Evolutionary conservation across 2,329 filamentous ascomycete genomes (phyloP).

Genomic region (Arthrobotrys iridis): DNA sequence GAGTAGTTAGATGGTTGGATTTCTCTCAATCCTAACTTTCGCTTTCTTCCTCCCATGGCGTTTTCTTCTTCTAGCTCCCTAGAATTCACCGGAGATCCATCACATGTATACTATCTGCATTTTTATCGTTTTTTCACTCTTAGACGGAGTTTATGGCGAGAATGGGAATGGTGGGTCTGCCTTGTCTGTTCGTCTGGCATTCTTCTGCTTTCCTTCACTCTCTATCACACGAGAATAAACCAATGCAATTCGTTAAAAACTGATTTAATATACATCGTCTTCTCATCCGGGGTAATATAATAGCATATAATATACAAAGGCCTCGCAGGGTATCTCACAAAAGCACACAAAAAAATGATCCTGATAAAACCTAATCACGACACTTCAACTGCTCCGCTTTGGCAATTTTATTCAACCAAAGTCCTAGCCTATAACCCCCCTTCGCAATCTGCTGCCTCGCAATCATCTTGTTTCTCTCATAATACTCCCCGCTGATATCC

Average conservation of each 20-base stretch:
- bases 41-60: too few relatives aligned
- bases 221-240: not conserved
- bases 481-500: slow-evolving; percentile 73
- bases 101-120: not conserved
- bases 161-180: not conserved
- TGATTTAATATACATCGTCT: slow-evolving; percentile 1
- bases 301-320: not conserved
- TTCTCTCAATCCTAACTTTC: too few relatives aligned
- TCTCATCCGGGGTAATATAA: not conserved
- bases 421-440: slow-evolving; percentile 72
- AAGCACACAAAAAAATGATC: not conserved
- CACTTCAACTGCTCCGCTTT: slow-evolving; percentile 43
- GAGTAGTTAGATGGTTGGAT: slow-evolving; percentile 64
- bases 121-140: not conserved
- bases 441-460: slow-evolving; percentile 74
- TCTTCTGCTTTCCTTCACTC: not conserved
- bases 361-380: not conserved
- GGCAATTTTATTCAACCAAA: slow-evolving; percentile 72
- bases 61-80: not conserved
- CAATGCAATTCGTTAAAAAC: not conserved
- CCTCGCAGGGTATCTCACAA: slow-evolving; percentile 15
- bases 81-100: not conserved
- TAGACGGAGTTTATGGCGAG: slow-evolving; percentile 12
- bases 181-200: not conserved
- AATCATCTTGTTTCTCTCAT: slow-evolving; percentile 70